These are phyloP conservation scores for Curvularia lunata DNA, from an alignment of 2,329 filamentous ascomycete genomes.

Conservation along the genomic window DNA sequence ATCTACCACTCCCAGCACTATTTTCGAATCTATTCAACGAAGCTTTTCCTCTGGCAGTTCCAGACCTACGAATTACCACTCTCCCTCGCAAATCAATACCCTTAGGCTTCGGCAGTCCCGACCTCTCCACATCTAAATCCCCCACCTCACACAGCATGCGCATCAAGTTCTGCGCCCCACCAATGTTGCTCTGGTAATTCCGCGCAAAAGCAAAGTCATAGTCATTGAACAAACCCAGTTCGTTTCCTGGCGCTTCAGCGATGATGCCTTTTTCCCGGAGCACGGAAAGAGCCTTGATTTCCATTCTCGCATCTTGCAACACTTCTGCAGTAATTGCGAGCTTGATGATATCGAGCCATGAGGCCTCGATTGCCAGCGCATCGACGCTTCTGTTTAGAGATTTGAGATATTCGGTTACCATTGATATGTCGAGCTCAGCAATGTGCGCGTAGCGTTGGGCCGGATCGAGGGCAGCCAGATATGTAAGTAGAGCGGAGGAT, in stretches of 20 bases:
- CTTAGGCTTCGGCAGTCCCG: background rate
- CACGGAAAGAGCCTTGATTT: background rate
- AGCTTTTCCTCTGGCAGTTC: background rate
- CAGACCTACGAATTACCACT: background rate
- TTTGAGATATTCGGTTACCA: constrained; percentile 1
- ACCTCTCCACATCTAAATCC: background rate
- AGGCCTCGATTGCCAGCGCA: background rate
- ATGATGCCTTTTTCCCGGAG: constrained; percentile 1
- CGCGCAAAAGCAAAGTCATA: constrained; percentile 1
- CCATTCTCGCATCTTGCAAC: background rate
- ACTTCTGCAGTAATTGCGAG: constrained; percentile 6
- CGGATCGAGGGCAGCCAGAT: background rate
- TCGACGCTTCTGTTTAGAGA: background rate
- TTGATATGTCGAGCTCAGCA: background rate
- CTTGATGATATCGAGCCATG: constrained; percentile 11
- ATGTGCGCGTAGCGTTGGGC: constrained; percentile 1
- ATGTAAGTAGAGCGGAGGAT: background rate
- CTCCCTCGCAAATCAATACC: background rate
- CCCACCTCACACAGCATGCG: background rate
- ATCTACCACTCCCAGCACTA: background rate
- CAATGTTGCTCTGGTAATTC: background rate
- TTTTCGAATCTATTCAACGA: background rate
- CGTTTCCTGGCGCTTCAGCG: background rate
- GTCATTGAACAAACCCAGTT: background rate
- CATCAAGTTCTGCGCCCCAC: background rate